Evolutionary conservation across 257 asterid species (phyloP), one percentile per base, ranked within the genome.

Genomic region (Haberlea rhodopensis): DNA sequence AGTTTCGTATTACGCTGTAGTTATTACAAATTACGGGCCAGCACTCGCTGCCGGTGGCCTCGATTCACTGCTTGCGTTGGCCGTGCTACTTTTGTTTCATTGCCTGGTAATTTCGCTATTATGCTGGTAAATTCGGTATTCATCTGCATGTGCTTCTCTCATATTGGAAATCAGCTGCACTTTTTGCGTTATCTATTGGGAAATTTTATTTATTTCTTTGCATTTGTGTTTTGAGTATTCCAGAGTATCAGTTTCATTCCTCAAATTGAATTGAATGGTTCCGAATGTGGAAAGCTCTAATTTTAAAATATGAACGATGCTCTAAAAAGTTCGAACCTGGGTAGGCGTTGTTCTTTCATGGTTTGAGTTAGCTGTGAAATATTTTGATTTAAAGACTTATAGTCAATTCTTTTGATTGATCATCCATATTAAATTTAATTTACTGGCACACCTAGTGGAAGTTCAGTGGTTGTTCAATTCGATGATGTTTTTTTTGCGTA

Each of bases 1-100:
- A 21, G 90, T 94, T 67, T 81, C 95, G 59, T 94, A 94, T 71
- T 94, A 94, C 68, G 95, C 97, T 24, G 95, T 94, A 31, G 99
- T 90, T 70, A 71, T 94, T 9, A 73, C 87, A 32, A 87, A 76
- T 80, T 90, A 90, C 79, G 97, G 85, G n/a, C 99, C 97, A 6
- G 82, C 71, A 45, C 88, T 90, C 53, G 68, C 78, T 40, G 79
- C 81, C 72, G 99, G 95, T 57, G 90, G 82, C 68, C 74, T 86
- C 8, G 95, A 83, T 65, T 80, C 95, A 43, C 81, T 94, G 62
- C 5, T 83, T 24, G 90, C 97, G 27, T 62, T 80, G 56, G 25
- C 70, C 60, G 90, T 94, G 62, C 70, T 94, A 81, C 57, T 82
- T 76, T 76, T 81, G 80, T 94, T 94, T 71, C 99, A 94, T 71